These are phyloP conservation scores for Crithidia brevicula DNA, from an alignment of 208 protist genomes.

Conservation along the genomic window DNA sequence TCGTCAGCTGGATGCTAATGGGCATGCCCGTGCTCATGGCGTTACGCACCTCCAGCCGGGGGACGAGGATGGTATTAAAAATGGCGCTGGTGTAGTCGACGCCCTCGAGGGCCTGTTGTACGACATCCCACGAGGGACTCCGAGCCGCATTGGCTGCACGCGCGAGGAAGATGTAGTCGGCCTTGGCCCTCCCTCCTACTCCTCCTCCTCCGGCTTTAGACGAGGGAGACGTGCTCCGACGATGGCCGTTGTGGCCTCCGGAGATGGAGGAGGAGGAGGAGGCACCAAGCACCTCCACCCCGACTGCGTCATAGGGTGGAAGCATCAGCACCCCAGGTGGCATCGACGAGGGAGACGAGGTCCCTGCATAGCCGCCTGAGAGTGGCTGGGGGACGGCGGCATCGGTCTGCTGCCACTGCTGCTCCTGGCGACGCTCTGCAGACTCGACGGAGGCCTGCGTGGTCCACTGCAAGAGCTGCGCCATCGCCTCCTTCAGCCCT, in stretches of 20 bases:
- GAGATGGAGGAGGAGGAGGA: conserved; percentile 12
- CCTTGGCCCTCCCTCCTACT: neutral
- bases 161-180: neutral
- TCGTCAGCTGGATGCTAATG: conserved; percentile 38
- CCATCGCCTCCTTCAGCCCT: conserved; percentile 61
- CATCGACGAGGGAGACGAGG: neutral
- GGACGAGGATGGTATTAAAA: conserved; percentile 69
- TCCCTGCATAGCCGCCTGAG: neutral
- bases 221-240: neutral
- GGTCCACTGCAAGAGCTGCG: conserved; percentile 49
- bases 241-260: neutral
- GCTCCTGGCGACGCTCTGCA: conserved; percentile 25
- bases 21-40: conserved; percentile 54
- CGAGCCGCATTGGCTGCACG: conserved; percentile 12
- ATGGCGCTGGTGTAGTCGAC: conserved; percentile 65
- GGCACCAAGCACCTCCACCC: conserved; percentile 49
- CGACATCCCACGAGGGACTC: conserved; percentile 55
- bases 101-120: conserved; percentile 62
- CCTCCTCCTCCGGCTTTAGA: no score
- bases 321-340: conserved; percentile 4
- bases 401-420: conserved; percentile 7
- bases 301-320: conserved; percentile 67
- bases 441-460: conserved; percentile 64
- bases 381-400: neutral
- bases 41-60: conserved; percentile 54